Percentiles rank a stretch among this genome's conserved stretches.
Evolutionary conservation across 768 basidiomycete species (phyloP).

Genomic region (Kwoniella heveanensis): DNA sequence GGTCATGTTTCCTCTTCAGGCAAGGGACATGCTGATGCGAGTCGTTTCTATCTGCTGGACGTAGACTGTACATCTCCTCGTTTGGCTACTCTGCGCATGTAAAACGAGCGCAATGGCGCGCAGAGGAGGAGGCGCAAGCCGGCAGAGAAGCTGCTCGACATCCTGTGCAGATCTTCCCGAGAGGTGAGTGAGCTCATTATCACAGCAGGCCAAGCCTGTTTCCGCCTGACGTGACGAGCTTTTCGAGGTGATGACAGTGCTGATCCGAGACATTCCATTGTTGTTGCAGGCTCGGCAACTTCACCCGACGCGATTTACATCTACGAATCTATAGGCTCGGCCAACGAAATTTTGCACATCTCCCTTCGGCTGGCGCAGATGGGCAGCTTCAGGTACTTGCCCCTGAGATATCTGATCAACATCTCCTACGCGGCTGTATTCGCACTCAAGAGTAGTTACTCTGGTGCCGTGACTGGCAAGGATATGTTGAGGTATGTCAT

Average conservation of each 20-base stretch:
- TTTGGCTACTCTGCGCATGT: slow-evolving; percentile 50
- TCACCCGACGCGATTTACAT: slow-evolving; percentile 49
- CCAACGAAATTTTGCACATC: slow-evolving; percentile 44
- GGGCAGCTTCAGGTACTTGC: slow-evolving; percentile 44
- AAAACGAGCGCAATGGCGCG: slow-evolving; percentile 37
- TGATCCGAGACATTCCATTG: neutral
- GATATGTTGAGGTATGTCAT: slow-evolving; percentile 43
- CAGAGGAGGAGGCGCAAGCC: slow-evolving; percentile 30
- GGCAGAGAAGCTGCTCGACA: slow-evolving; percentile 14
- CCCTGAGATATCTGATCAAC: slow-evolving; percentile 50
- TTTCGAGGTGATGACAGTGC: too few species aligned
- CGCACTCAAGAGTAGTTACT: slow-evolving; percentile 50
- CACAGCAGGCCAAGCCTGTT: too few species aligned
- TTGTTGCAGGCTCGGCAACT: slow-evolving; percentile 34
- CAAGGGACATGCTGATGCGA: neutral
- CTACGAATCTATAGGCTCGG: slow-evolving; percentile 53
- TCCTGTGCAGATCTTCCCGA: slow-evolving; percentile 42
- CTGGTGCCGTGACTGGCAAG: slow-evolving; percentile 42
- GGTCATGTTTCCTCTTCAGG: neutral
- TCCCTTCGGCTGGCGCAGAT: slow-evolving; percentile 43
- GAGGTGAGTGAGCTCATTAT: too few species aligned
- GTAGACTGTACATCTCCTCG: slow-evolving; percentile 37
- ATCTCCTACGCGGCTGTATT: slow-evolving; percentile 53
- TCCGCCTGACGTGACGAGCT: too few species aligned
- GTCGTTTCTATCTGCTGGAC: too few species aligned